phyloP scores from a whole-genome alignment of 2,329 filamentous ascomycete genomes.

The Hawksworthiomyces lignivorus region DNA sequence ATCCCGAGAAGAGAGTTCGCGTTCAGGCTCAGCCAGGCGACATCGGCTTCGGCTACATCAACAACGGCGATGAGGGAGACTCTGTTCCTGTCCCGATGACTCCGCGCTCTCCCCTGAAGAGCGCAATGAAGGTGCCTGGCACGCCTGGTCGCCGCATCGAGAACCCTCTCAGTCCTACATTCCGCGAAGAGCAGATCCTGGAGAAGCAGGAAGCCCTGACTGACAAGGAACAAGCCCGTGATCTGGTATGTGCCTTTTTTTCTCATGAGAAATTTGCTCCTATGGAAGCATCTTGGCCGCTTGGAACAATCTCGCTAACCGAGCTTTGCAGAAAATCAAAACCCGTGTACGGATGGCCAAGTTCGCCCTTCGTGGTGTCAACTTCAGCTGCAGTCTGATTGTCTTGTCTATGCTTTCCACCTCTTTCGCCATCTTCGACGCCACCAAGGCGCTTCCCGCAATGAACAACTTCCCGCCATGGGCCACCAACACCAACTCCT shows the following conservation, averaged over 20 bases:
- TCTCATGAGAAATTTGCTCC: not conserved
- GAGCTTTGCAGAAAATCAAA: slow-evolving; percentile 69
- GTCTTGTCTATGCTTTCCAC: slow-evolving; percentile 83
- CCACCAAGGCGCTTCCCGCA: slow-evolving; percentile 65
- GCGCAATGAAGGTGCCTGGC: slow-evolving; percentile 80
- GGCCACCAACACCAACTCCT: slow-evolving; percentile 70
- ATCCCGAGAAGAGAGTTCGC: slow-evolving; percentile 48
- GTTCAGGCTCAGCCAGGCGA: slow-evolving; percentile 69
- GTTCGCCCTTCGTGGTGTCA: slow-evolving; percentile 87
- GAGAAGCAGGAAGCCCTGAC: slow-evolving; percentile 78
- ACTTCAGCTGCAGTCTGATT: slow-evolving; percentile 94
- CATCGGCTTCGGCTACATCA: slow-evolving; percentile 88
- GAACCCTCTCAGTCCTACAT: slow-evolving; percentile 85
- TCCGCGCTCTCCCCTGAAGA: slow-evolving; percentile 77
- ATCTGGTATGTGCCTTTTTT: slow-evolving; percentile 66
- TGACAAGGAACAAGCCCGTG: slow-evolving; percentile 79
- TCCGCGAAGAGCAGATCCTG: slow-evolving; percentile 75
- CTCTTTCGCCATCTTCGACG: slow-evolving; percentile 88
- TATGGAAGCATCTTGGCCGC: not conserved
- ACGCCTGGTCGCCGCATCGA: slow-evolving; percentile 64
- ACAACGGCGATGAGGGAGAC: slow-evolving; percentile 46
- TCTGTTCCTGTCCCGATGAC: slow-evolving; percentile 56
- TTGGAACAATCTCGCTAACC: slow-evolving; percentile 5
- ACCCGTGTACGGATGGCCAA: slow-evolving; percentile 87
- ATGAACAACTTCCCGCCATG: slow-evolving; percentile 80